Conservation (phyloP, 2,329 filamentous ascomycete genomes). For the Trichophyton schoenleinii region DNA sequence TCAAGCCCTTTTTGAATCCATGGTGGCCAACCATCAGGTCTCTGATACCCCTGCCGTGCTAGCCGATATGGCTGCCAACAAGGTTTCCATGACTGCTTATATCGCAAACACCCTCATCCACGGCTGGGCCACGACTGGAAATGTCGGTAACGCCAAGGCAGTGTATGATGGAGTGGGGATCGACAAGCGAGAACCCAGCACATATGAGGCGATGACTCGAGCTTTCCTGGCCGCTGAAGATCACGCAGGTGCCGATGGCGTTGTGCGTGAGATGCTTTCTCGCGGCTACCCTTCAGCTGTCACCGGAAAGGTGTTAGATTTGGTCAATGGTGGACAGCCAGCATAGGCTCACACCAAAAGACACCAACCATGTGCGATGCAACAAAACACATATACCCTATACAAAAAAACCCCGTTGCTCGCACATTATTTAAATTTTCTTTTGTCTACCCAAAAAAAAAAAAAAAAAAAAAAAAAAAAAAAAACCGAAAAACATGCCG, state of each 20-base stretch:
- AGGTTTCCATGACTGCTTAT: conserved; percentile 84
- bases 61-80: conserved; percentile 56
- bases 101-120: conserved; percentile 98
- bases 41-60: conserved; percentile 62
- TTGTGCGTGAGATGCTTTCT: conserved; percentile 81
- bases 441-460: neutral
- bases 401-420: neutral
- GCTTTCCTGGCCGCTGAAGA: conserved; percentile 79
- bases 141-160: conserved; percentile 62
- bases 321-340: conserved; percentile 47
- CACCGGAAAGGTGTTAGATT: conserved; percentile 82
- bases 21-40: conserved; percentile 89
- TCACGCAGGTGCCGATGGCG: conserved; percentile 58
- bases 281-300: conserved; percentile 87
- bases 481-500: neutral
- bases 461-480: no score
- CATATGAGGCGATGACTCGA: conserved; percentile 96
- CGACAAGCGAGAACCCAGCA: conserved; percentile 82
- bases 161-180: conserved; percentile 70
- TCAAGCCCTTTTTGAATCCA: conserved; percentile 91
- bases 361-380: neutral
- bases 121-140: conserved; percentile 77
- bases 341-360: neutral
- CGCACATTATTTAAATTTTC: neutral
- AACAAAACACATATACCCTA: neutral